phyloP scores from a whole-genome alignment of 306 rosid species.

The Quercus berberidifolia region DNA sequence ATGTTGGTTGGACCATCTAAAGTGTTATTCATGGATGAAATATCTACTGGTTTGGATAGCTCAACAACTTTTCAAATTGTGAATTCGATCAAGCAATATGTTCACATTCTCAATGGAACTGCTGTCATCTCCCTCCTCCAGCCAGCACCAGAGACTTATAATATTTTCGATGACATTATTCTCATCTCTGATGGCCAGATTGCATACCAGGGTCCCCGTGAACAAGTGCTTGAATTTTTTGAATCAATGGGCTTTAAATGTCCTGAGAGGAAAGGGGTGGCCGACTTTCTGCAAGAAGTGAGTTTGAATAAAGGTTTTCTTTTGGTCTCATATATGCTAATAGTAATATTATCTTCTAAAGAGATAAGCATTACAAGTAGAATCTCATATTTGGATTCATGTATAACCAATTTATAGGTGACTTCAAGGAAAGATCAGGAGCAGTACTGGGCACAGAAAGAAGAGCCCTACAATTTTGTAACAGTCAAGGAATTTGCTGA shows the following conservation, averaged over 20 bases:
- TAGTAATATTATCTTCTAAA: not conserved
- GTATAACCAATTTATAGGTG: slow-evolving; percentile 29
- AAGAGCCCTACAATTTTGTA: slow-evolving; percentile 34
- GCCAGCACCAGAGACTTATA: slow-evolving; percentile 56
- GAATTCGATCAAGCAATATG: slow-evolving; percentile 35
- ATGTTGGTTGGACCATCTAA: slow-evolving; percentile 62
- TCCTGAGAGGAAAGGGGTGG: slow-evolving; percentile 55
- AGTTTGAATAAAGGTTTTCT: not conserved
- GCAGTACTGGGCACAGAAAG: slow-evolving; percentile 45
- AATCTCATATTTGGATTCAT: not conserved
- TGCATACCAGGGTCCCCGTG: slow-evolving; percentile 53
- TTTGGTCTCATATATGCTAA: not conserved
- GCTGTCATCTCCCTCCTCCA: slow-evolving; percentile 50
- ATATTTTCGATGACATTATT: slow-evolving; percentile 53
- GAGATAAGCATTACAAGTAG: not conserved
- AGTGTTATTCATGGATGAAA: slow-evolving; percentile 57
- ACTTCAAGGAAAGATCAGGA: slow-evolving; percentile 57
- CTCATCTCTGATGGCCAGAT: slow-evolving; percentile 51
- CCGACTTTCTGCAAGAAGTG: slow-evolving; percentile 63
- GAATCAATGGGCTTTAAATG: slow-evolving; percentile 46
- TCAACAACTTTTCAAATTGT: slow-evolving; percentile 59
- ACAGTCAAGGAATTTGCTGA: slow-evolving; percentile 40
- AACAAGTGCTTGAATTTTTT: slow-evolving; percentile 45
- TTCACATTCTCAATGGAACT: slow-evolving; percentile 45
- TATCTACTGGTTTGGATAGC: slow-evolving; percentile 60